Conservation (phyloP, 2,329 filamentous ascomycete genomes). For the Amylocarpus encephaloides region DNA sequence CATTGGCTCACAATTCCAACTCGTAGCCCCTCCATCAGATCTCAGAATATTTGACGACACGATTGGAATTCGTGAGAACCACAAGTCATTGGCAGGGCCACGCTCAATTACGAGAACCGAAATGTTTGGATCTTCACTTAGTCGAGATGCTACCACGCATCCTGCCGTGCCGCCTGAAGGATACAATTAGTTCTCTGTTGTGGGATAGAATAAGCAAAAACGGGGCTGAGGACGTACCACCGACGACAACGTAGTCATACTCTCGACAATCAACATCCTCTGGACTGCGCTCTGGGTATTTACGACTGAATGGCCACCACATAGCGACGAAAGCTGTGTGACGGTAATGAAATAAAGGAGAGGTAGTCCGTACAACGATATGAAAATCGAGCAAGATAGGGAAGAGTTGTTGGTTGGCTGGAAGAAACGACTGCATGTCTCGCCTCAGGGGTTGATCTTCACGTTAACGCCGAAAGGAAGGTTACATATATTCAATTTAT, state of each 20-base stretch:
- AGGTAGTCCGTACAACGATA: no score
- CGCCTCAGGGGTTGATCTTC: no score
- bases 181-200: not conserved
- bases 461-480: no score
- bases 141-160: conserved; percentile 35
- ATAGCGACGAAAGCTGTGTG: not conserved
- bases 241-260: conserved; percentile 37
- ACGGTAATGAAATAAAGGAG: no score
- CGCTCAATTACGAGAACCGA: conserved; percentile 36
- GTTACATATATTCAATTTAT: no score
- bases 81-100: conserved; percentile 20
- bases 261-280: conserved; percentile 4
- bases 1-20: conserved; percentile 2
- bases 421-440: no score
- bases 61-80: conserved; percentile 2
- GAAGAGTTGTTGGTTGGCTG: no score
- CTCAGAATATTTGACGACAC: conserved; percentile 1
- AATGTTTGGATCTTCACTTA: conserved; percentile 33
- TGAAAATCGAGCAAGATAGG: no score
- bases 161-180: conserved; percentile 36
- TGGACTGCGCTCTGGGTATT: conserved; percentile 3
- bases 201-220: not conserved
- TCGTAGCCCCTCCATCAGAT: not conserved
- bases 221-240: conserved; percentile 25
- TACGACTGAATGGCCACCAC: conserved; percentile 6